Evolutionary conservation across 441 rosid species (phyloP).

Genomic region (Manihot esculenta): DNA sequence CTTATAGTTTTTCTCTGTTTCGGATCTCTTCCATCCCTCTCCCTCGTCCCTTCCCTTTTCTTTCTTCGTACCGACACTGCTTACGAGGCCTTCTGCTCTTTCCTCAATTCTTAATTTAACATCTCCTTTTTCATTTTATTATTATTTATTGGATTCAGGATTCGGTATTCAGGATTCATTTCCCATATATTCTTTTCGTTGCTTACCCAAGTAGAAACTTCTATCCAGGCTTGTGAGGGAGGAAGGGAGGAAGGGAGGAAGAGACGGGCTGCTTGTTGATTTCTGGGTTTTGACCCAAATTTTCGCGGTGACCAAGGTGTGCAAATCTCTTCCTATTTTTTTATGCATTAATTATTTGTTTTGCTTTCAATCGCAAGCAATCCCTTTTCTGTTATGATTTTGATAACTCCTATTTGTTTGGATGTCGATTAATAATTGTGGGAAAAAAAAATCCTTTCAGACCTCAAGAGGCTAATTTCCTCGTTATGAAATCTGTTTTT

Average conservation of each 20-base stretch:
- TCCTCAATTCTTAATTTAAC: neutral
- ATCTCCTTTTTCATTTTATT: neutral
- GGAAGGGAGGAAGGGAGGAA: too few species aligned
- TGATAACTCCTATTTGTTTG: conserved; percentile 7
- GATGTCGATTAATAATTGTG: neutral
- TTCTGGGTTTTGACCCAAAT: conserved; percentile 21
- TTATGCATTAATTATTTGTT: neutral
- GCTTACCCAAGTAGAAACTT: conserved; percentile 7
- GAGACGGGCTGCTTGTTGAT: neutral
- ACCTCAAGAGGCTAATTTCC: conserved; percentile 9
- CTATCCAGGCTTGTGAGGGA: neutral
- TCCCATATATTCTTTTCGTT: neutral
- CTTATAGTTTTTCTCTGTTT: neutral
- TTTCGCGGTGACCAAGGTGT: conserved; percentile 18
- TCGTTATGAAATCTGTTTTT: conserved; percentile 27
- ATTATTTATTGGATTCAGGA: too few species aligned
- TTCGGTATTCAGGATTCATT: too few species aligned
- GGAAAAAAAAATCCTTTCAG: neutral
- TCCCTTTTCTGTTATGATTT: neutral
- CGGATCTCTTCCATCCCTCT: neutral
- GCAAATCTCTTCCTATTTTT: neutral
- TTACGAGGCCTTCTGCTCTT: conserved; percentile 10
- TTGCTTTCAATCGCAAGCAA: neutral
- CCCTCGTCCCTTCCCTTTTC: neutral
- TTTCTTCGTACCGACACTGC: conserved; percentile 22